Evolutionary conservation across 768 basidiomycete genomes (phyloP), one percentile per base, ranked within the genome.

Genomic region (Collybia sordida): DNA sequence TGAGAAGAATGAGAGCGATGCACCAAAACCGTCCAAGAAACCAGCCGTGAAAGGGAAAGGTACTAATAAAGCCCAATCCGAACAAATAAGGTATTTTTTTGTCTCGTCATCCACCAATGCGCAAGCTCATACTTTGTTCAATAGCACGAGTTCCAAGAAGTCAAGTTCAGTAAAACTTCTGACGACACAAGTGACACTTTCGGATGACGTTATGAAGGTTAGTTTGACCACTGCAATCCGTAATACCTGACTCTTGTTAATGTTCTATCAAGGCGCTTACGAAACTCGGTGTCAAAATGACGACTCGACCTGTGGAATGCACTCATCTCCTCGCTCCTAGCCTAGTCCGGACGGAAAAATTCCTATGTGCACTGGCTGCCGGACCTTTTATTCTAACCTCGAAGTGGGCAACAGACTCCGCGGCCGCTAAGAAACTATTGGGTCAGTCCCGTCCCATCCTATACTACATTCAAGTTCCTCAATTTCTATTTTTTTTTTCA

Each of bases 301-400:
- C 82, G 6, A 74, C 77, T 1, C 78, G 81, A 27, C 73, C 86
- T 0, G 60, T 65, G 1, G 83, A 91, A 47, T 91, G 87, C 59
- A 96, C 92, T 0, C 90, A 95, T 67, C 75, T 97, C 11, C 65
- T 96, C 41, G 80, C 82, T 8, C 79, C 77, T 27, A 72, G 74
- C 22, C 72, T 95, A 21, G 82, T 86, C 4, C 80, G 93, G 4
- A 96, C 94, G 1, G 89, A 93, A 61, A 97, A 96, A 64, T 88
- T 96, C 62, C 73, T 97, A 0, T 84, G 83, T 57, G 90, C 90
- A 0, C 70, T 96, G 56, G 75, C 88, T 0, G 66, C 66, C 0
- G 81, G 78, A 0, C 85, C 88, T 0, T 74, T 72, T 52, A 72
- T 95, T 41, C 67, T 97, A 18, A 79, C 74, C 3, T 75, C 77